These are phyloP conservation scores for Diaporthe ampelina DNA, from an alignment of 2,329 filamentous ascomycete species.

Conservation along the genomic window DNA sequence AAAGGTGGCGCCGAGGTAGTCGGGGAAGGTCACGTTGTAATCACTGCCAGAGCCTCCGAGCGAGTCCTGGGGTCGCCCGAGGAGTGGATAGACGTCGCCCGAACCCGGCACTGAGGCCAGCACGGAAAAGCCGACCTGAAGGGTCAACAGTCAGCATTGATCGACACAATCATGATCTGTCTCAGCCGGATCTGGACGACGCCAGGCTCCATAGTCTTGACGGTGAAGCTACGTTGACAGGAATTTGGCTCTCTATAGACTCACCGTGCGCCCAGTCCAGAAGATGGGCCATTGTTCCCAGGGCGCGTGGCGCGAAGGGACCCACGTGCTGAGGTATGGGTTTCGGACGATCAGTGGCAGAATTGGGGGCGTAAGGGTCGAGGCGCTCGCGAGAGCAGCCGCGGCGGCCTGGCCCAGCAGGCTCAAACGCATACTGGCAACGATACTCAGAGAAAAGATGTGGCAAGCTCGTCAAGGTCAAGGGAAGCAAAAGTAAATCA, in stretches of 20 bases:
- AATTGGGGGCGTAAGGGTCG: conserved; percentile 68
- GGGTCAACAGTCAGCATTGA: conserved; percentile 26
- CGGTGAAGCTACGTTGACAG: conserved; percentile 1
- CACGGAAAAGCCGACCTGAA: conserved; percentile 63
- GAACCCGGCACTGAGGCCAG: conserved; percentile 61
- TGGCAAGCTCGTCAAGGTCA: neutral
- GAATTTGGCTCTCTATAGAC: conserved; percentile 9
- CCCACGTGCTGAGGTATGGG: conserved; percentile 72
- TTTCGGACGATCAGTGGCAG: conserved; percentile 71
- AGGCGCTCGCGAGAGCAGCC: conserved; percentile 58
- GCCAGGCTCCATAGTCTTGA: neutral
- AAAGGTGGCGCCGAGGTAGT: conserved; percentile 60
- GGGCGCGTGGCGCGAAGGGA: conserved; percentile 77
- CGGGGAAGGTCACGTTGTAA: conserved; percentile 58
- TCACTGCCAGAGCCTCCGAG: conserved; percentile 50
- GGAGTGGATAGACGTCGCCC: conserved; percentile 61
- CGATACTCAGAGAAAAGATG: neutral
- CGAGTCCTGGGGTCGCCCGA: conserved; percentile 67
- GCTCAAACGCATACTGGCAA: conserved; percentile 48
- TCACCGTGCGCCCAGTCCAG: conserved; percentile 51
- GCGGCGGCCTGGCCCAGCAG: conserved; percentile 52
- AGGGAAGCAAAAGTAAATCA: neutral
- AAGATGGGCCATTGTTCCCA: conserved; percentile 88
- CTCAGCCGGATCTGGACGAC: neutral
- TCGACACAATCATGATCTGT: neutral